These are phyloP conservation scores for Gillenia trifoliata DNA, from an alignment of 306 rosid genomes.

Conservation along the genomic window DNA sequence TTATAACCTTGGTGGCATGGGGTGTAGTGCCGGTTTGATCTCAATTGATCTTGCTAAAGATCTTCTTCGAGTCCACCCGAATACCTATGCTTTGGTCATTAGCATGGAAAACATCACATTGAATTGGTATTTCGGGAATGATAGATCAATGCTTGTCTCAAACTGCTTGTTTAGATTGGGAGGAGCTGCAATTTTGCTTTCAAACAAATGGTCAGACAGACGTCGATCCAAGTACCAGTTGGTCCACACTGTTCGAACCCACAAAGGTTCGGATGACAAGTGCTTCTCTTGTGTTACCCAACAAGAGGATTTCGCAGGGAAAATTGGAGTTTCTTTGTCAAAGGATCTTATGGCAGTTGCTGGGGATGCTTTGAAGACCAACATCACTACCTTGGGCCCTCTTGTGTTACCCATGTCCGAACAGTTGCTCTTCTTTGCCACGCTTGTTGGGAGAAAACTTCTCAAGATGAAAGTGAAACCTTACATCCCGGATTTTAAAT, in stretches of 20 bases:
- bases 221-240: conserved; percentile 44
- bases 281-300: conserved; percentile 55
- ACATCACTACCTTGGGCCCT: conserved; percentile 61
- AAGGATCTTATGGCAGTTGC: conserved; percentile 64
- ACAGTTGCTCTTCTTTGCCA: conserved; percentile 51
- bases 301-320: conserved; percentile 42
- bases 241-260: conserved; percentile 49
- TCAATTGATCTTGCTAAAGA: conserved; percentile 59
- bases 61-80: conserved; percentile 56
- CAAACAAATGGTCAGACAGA: conserved; percentile 33
- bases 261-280: conserved; percentile 60
- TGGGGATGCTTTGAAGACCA: conserved; percentile 61
- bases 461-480: conserved; percentile 54
- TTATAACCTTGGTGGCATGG: conserved; percentile 64
- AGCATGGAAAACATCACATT: conserved; percentile 66
- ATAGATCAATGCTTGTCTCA: conserved; percentile 57
- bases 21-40: conserved; percentile 67
- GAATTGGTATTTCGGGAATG: conserved; percentile 68
- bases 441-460: conserved; percentile 41
- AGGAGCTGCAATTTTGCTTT: conserved; percentile 59
- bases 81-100: conserved; percentile 52
- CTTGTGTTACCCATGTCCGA: conserved; percentile 61
- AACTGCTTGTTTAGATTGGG: conserved; percentile 70
- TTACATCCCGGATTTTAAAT: conserved; percentile 56
- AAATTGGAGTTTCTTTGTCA: conserved; percentile 52